phyloP scores from a whole-genome alignment of 305 asterid species.

The Fraxinus nigra region DNA sequence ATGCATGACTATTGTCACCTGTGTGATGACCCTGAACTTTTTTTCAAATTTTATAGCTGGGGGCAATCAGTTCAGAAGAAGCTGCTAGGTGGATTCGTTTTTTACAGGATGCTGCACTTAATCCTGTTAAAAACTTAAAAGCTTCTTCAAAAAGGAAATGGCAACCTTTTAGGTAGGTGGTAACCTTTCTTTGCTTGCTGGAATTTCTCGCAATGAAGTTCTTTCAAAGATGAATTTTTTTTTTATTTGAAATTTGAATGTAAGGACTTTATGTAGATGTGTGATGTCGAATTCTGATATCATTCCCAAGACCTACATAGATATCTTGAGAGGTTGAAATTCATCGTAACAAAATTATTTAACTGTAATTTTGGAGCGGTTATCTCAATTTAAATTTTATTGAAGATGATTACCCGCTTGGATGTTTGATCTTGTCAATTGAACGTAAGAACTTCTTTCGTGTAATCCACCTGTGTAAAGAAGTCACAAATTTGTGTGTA shows the following conservation, averaged over 20 bases:
- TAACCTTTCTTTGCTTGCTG: conserved; percentile 20
- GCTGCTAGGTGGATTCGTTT: conserved; percentile 79
- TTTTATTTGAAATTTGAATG: background rate
- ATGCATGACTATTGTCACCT: background rate
- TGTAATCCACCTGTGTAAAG: background rate
- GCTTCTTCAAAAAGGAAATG: conserved; percentile 60
- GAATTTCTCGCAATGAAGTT: background rate
- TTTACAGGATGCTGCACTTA: conserved; percentile 61
- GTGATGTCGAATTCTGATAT: background rate
- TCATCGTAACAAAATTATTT: background rate
- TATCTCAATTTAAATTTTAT: background rate
- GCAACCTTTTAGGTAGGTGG: conserved; percentile 70
- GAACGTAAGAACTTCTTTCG: background rate
- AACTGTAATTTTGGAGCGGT: background rate
- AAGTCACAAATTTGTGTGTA: background rate
- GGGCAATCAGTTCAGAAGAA: conserved; percentile 86
- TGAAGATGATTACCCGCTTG: background rate
- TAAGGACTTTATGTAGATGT: background rate
- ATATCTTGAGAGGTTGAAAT: background rate
- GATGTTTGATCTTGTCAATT: background rate
- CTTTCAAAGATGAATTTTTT: background rate
- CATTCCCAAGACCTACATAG: background rate
- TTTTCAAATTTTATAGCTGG: conserved; percentile 51
- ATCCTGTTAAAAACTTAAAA: conserved; percentile 39
- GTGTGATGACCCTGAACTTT: background rate